Evolutionary conservation across 768 basidiomycete genomes (phyloP).

Genomic region (Phlegmacium glaucopus): DNA sequence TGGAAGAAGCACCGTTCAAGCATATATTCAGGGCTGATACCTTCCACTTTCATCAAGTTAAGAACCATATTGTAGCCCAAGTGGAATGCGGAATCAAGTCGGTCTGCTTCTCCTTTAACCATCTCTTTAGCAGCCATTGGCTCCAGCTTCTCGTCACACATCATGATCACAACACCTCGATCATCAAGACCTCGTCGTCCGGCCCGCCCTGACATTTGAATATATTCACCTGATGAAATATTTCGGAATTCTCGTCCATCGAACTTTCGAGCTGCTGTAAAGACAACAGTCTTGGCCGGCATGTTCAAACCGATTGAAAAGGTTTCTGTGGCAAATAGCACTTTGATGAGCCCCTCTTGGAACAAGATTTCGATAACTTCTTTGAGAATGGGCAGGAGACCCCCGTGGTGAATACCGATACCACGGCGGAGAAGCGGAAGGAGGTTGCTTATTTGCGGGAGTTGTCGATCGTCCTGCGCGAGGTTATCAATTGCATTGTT

Average conservation of each 20-base stretch:
- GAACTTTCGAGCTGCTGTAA: slow-evolving; percentile 92
- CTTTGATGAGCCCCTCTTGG: slow-evolving; percentile 97
- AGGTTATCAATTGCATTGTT: slow-evolving; percentile 92
- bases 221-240: slow-evolving; percentile 94
- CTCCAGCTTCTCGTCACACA: slow-evolving; percentile 98
- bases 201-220: slow-evolving; percentile 99
- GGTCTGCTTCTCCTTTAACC: slow-evolving; percentile 97
- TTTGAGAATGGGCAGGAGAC: slow-evolving; percentile 94
- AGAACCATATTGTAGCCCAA: slow-evolving; percentile 99
- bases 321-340: slow-evolving; percentile 97
- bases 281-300: slow-evolving; percentile 99
- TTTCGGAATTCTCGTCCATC: slow-evolving; percentile 95
- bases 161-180: slow-evolving; percentile 99
- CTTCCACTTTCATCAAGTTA: slow-evolving; percentile 98
- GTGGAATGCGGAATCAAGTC: slow-evolving; percentile 97
- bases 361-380: slow-evolving; percentile 99
- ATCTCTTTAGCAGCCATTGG: slow-evolving; percentile 89
- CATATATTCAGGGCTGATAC: slow-evolving; percentile 98
- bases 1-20: slow-evolving; percentile 97
- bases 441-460: slow-evolving; percentile 92
- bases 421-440: slow-evolving; percentile 92
- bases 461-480: slow-evolving; percentile 77
- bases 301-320: slow-evolving; percentile 98
- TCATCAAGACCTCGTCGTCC: slow-evolving; percentile 97
- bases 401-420: slow-evolving; percentile 98